Base-by-base conservation (phyloP, 2,329 filamentous ascomycete species). In the Sporothrix phasma region DNA sequence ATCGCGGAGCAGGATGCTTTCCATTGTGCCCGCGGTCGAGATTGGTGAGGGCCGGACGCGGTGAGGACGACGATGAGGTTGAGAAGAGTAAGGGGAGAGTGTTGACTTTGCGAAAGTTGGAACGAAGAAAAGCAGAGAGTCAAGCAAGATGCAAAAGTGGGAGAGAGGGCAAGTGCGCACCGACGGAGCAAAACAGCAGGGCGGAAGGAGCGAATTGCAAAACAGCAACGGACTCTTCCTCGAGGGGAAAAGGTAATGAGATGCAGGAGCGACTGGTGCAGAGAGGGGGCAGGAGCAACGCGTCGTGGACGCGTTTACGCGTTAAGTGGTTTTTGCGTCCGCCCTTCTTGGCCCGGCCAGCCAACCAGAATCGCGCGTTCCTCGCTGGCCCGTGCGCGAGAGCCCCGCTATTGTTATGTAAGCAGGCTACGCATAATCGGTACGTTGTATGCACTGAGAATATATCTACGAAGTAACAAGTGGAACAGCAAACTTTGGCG, bases 1-100 rank as follows among this genome's bases (percentile, higher is more conserved):
- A 81, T 97, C 92, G 76, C 88, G 85, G 71, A 95, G 84, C 26
- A 88, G 85, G 69, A 85, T 79, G 66, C 80, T 83, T 70, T 92
- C 88, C 89, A 94, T 92, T 22, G 61, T 51, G 49, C 37, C 31
- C 47, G 58, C 47, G 43, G 43, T 62, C 51, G 34, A 26, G 59
- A 11, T 34, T 39, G 53, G 15, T 26, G 29, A 13, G 3, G 37
- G n/a, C 19, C 17, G 7, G 29, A 56, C 4, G 47, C 15, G 22
- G 63, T 43, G 7, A 31, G n/a, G 15, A n/a, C n/a, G 39, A 37
- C 22, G 22, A 22, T 41, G 45, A 47, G 41, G 19, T 5, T 1
- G 61, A 41, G 43, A 29, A 43, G 31, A n/a, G 19, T 41, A 45
- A 3, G 41, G 45, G 41, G 43, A 29, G 46, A 3, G 11, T 17